A percentile compares a stretch with the other conserved stretches of the same genome.
These are phyloP conservation scores for Patellaria atrata DNA, from an alignment of 495 filamentous ascomycete species.

Conservation along the genomic window DNA sequence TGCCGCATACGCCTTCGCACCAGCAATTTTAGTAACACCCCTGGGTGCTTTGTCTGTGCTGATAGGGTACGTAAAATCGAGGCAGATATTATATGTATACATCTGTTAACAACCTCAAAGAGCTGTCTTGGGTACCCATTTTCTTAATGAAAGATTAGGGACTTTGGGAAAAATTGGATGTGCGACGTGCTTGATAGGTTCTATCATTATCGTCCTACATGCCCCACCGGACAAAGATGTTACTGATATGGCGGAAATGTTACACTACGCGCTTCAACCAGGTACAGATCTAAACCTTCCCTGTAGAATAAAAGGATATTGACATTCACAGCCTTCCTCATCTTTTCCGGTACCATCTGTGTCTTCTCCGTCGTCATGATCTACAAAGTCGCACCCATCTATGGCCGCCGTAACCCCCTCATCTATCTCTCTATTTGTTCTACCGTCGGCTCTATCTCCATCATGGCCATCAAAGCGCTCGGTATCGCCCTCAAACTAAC, in stretches of 20 bases:
- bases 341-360: constrained; percentile 63
- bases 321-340: constrained; percentile 53
- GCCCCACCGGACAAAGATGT: constrained; percentile 89
- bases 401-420: constrained; percentile 89
- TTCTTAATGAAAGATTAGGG: constrained; percentile 78
- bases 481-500: constrained; percentile 94
- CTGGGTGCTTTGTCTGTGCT: constrained; percentile 85
- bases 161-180: constrained; percentile 85
- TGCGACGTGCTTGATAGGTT: constrained; percentile 89
- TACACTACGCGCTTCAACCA: constrained; percentile 75
- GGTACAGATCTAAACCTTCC: constrained; percentile 39
- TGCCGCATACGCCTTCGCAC: constrained; percentile 93
- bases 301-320: neutral
- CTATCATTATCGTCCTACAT: constrained; percentile 93
- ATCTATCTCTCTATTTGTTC: constrained; percentile 96
- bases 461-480: constrained; percentile 98
- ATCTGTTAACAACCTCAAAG: constrained; percentile 32
- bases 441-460: constrained; percentile 87
- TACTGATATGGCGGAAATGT: constrained; percentile 70
- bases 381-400: constrained; percentile 72
- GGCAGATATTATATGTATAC: neutral
- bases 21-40: constrained; percentile 91
- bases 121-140: constrained; percentile 85
- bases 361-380: constrained; percentile 88
- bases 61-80: constrained; percentile 48